phyloP scores from a whole-genome alignment of 2,329 filamentous ascomycete species.

The Monascus ruber region DNA sequence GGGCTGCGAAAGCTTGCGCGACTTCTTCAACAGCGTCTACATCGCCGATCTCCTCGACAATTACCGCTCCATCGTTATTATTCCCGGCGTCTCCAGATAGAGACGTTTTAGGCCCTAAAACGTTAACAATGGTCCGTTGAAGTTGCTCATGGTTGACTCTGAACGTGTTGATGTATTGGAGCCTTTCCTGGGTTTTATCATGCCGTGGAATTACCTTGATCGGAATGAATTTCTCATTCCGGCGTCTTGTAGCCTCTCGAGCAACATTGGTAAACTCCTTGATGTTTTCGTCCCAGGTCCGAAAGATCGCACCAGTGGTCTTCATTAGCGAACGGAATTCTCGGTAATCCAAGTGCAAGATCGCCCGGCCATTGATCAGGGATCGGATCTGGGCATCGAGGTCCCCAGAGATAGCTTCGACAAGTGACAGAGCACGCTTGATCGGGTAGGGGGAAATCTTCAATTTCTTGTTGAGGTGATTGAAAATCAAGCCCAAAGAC shows the following conservation, averaged over 20 bases:
- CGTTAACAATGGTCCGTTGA: slow-evolving; percentile 89
- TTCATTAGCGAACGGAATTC: slow-evolving; percentile 83
- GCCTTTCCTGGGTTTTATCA: slow-evolving; percentile 73
- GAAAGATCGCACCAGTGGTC: slow-evolving; percentile 74
- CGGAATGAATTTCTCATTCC: slow-evolving; percentile 96
- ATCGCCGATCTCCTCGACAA: slow-evolving; percentile 91
- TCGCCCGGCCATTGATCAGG: slow-evolving; percentile 69
- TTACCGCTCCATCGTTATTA: slow-evolving; percentile 50
- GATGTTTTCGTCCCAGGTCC: slow-evolving; percentile 85
- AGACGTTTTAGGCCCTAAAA: slow-evolving; percentile 66
- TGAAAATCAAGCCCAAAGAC: slow-evolving; percentile 79
- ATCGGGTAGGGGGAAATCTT: slow-evolving; percentile 94
- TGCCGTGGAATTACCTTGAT: slow-evolving; percentile 92
- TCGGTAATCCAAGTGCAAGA: slow-evolving; percentile 84
- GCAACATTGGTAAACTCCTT: slow-evolving; percentile 98
- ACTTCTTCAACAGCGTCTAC: slow-evolving; percentile 97
- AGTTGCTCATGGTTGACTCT: slow-evolving; percentile 95
- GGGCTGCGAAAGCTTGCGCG: slow-evolving; percentile 79
- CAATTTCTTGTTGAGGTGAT: slow-evolving; percentile 93
- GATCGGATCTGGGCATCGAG: slow-evolving; percentile 77
- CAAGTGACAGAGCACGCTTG: slow-evolving; percentile 78
- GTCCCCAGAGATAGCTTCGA: slow-evolving; percentile 91
- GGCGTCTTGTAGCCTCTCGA: slow-evolving; percentile 81
- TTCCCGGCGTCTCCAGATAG: slow-evolving; percentile 39
- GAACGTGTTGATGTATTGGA: slow-evolving; percentile 92